Conservation (phyloP, 352 stramenopile genomes). For the Pseudoperonospora humuli region DNA sequence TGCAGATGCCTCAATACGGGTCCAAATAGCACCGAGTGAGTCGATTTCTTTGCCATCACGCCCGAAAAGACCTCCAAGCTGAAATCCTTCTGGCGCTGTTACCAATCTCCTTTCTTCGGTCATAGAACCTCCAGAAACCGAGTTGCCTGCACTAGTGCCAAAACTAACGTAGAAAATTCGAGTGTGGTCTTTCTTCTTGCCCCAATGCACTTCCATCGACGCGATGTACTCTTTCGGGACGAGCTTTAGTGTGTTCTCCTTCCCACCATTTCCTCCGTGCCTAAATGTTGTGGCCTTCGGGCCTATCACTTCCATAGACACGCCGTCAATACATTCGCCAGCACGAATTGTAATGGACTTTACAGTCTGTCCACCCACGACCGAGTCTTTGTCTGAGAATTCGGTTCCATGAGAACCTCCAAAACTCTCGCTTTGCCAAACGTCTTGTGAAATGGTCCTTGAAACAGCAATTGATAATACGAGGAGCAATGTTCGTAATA, state of each 20-base stretch:
- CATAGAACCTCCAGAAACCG: conserved; percentile 5
- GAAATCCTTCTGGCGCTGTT: conserved; percentile 18
- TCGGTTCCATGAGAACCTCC: conserved; percentile 13
- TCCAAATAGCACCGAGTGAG: conserved; percentile 20
- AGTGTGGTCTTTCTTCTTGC: conserved; percentile 8
- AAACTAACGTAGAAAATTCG: conserved; percentile 19
- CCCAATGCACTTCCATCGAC: conserved; percentile 25
- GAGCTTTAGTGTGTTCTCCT: conserved; percentile 2
- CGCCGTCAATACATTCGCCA: conserved; percentile 9
- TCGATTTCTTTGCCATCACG: conserved; percentile 14
- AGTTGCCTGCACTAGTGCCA: conserved; percentile 14
- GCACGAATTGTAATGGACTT: conserved; percentile 13
- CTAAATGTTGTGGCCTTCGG: conserved; percentile 15
- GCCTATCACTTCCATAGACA: conserved; percentile 11
- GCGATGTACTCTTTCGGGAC: conserved; percentile 11
- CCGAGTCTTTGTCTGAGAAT: conserved; percentile 15
- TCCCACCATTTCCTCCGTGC: conserved; percentile 16
- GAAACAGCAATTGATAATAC: no score
- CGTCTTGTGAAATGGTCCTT: no score
- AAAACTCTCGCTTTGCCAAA: conserved; percentile 17
- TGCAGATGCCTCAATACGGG: conserved; percentile 10
- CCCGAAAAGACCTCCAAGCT: conserved; percentile 22
- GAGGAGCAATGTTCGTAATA: no score
- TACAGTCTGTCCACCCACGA: conserved; percentile 11
- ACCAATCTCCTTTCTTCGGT: conserved; percentile 14